Evolutionary conservation across 1,284 basidiomycete genomes (phyloP), one percentile per base, ranked within the genome.

Genomic region (Neotropicomus parvogracilis): DNA sequence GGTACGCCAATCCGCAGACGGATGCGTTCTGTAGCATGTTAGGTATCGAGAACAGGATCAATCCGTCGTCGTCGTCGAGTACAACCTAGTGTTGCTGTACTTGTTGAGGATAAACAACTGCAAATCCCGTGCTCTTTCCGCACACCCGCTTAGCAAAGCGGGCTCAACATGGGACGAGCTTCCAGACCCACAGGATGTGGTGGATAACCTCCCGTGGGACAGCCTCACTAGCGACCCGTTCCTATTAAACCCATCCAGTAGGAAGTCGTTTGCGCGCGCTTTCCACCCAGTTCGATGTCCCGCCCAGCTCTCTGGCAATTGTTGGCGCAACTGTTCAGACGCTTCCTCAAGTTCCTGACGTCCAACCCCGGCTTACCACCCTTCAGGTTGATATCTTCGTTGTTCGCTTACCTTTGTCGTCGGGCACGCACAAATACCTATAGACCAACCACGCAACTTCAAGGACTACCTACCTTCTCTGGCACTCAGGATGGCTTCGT

Each of bases 1-100:
- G 34, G 24, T 65, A 91, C 67, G 83, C 85, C 6, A 97, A 97
- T 61, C 88, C 91, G 9, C 95, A 98, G 63, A 99, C 95, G 0
- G 82, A 83, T 47, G 85, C 91, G 1, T 88, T 97, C 56, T 92
- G 91, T 59, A 67, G 71, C 21, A 81, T 97, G 75, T 63, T 97
- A 24, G 78, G 80, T 4, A 78, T 99, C 27, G 76, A 81, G 54
- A 95, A 97, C 68, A 85, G 81, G 61, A 81, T 95, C 52, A 91
- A 93, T 58, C 65, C 59, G 10, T 52, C 60, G 9, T n/a, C n/a
- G n/a, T n/a, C n/a, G n/a, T n/a, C n/a, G n/a, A n/a, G n/a, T n/a
- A n/a, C n/a, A n/a, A n/a, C n/a, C n/a, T n/a, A n/a, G n/a, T n/a
- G n/a, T n/a, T n/a, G n/a, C n/a, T n/a, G n/a, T n/a, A n/a, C n/a